These are phyloP conservation scores for Suillus subluteus DNA, from an alignment of 768 basidiomycete species.

Conservation along the genomic window DNA sequence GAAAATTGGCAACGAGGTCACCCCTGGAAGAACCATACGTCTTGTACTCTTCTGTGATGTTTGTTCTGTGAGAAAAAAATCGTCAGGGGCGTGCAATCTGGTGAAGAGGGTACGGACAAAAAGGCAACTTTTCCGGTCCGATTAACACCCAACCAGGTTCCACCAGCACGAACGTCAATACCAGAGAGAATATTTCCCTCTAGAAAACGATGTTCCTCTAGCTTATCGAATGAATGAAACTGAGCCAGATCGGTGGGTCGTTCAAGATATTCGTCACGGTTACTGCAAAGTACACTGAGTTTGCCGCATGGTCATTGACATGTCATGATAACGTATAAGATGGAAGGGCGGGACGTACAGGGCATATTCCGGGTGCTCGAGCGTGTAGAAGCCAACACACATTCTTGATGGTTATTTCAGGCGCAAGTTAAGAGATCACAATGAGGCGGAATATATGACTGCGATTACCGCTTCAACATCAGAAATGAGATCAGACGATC, in stretches of 20 bases:
- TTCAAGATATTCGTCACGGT: conserved; percentile 74
- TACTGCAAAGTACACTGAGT: conserved; percentile 51
- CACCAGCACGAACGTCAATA: conserved; percentile 71
- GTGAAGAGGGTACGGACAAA: conserved; percentile 52
- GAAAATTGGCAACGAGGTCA: conserved; percentile 65
- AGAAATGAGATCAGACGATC: neutral
- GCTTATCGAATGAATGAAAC: conserved; percentile 65
- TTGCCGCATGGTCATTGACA: conserved; percentile 49
- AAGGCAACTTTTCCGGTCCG: conserved; percentile 69
- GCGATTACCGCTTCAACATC: neutral
- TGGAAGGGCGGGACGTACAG: conserved; percentile 49
- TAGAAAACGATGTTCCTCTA: conserved; percentile 19
- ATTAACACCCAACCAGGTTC: conserved; percentile 82
- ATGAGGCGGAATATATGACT: neutral
- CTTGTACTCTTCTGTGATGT: conserved; percentile 69
- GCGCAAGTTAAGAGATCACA: neutral
- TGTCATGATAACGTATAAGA: conserved; percentile 5
- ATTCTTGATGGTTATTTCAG: conserved; percentile 39
- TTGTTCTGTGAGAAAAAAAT: conserved; percentile 60
- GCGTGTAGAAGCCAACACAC: conserved; percentile 81
- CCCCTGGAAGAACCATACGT: conserved; percentile 66
- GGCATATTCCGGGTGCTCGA: conserved; percentile 77
- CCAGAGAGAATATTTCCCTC: conserved; percentile 65
- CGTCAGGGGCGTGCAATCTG: conserved; percentile 12
- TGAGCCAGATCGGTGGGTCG: conserved; percentile 68